Evolutionary conservation across 441 rosid genomes (phyloP).

Genomic region (Gossypium schwendimanii): DNA sequence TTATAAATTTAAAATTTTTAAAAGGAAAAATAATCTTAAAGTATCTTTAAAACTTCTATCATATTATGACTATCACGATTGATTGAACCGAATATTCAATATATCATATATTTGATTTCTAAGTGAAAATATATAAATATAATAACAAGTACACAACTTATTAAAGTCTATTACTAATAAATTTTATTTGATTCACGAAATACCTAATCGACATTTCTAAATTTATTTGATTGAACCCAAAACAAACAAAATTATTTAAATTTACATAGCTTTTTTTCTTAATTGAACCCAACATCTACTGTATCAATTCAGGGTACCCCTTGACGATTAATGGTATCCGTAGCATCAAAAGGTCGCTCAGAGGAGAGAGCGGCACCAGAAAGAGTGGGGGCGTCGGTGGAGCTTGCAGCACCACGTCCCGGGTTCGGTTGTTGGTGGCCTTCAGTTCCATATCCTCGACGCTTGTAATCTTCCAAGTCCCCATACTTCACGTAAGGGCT

Average conservation of each 20-base stretch:
- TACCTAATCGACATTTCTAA: neutral
- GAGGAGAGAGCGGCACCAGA: conserved; percentile 24
- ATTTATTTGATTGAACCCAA: neutral
- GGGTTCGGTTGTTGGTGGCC: conserved; percentile 30
- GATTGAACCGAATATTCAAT: neutral
- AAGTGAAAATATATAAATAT: neutral
- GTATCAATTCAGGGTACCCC: conserved; percentile 10
- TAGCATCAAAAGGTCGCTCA: neutral
- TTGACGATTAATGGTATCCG: conserved; percentile 21
- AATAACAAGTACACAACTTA: neutral
- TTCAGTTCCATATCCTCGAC: conserved; percentile 27
- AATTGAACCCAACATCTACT: neutral
- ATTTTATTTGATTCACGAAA: neutral
- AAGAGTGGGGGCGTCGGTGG: conserved; percentile 42
- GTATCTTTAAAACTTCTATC: neutral
- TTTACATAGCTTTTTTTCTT: neutral
- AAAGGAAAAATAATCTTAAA: no score
- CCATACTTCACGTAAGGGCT: conserved; percentile 28
- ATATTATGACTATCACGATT: no score
- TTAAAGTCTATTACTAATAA: no score
- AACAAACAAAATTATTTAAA: neutral
- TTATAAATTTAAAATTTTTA: no score
- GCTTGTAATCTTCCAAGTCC: conserved; percentile 42
- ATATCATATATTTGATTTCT: neutral
- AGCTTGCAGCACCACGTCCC: conserved; percentile 29